Conservation (phyloP, 1,284 basidiomycete genomes). For the Fistulinella cinereoalba region DNA sequence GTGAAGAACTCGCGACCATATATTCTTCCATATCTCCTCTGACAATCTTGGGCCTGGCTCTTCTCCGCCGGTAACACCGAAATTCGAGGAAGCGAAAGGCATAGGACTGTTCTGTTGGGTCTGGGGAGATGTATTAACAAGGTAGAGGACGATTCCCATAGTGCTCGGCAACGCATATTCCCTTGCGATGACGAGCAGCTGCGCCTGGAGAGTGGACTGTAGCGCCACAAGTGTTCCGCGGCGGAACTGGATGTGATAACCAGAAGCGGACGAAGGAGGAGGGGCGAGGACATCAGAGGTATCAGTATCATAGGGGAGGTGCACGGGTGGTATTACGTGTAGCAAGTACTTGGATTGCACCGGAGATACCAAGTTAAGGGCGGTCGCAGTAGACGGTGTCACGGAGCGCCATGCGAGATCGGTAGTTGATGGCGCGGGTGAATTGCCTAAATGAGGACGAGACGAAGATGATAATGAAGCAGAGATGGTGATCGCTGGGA, state of each 20-base stretch:
- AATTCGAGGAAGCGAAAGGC: too few species aligned
- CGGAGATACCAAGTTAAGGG: conserved; percentile 32
- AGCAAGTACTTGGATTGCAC: conserved; percentile 61
- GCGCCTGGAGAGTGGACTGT: conserved; percentile 66
- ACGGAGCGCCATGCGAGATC: conserved; percentile 54
- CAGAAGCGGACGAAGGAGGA: conserved; percentile 56
- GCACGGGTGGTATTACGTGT: conserved; percentile 70
- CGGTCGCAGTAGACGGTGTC: conserved; percentile 49
- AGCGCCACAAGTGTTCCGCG: conserved; percentile 74
- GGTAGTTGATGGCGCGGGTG: conserved; percentile 31
- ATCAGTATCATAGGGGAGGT: conserved; percentile 60
- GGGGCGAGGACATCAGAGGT: conserved; percentile 44
- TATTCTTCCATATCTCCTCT: conserved; percentile 79
- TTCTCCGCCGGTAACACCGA: conserved; percentile 36
- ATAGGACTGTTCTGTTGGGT: conserved; percentile 13
- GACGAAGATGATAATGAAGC: conserved; percentile 34
- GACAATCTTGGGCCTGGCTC: conserved; percentile 75
- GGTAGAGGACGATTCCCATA: conserved; percentile 72
- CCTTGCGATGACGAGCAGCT: conserved; percentile 77
- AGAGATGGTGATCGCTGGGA: conserved; percentile 47
- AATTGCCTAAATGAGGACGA: conserved; percentile 28
- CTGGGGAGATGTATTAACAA: conserved; percentile 48
- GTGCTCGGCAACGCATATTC: conserved; percentile 85
- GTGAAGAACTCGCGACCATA: conserved; percentile 71
- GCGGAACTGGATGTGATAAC: conserved; percentile 75